Conservation (phyloP, 768 basidiomycete genomes). For the Boletus tylopilopsis region DNA sequence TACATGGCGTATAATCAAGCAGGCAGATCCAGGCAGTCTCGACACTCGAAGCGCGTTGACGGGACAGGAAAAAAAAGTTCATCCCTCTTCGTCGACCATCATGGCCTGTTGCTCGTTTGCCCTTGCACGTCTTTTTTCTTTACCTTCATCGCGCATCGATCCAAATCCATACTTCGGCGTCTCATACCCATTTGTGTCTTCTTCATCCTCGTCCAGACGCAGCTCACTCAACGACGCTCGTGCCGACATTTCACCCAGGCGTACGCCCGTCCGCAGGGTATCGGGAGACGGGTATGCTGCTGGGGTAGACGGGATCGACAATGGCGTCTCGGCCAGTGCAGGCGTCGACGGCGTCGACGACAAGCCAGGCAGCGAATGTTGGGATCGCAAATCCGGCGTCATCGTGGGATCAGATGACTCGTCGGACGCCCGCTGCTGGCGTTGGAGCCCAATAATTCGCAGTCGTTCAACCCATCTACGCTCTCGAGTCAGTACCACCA, state of each 20-base stretch:
- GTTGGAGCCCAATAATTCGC: slow-evolving; percentile 71
- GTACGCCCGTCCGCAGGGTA: slow-evolving; percentile 23
- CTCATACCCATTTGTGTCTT: slow-evolving; percentile 12
- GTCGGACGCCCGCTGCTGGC: slow-evolving; percentile 34
- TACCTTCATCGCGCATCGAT: slow-evolving; percentile 3
- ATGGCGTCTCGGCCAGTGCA: slow-evolving; percentile 23
- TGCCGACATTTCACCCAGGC: slow-evolving; percentile 24
- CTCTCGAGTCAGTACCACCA: not conserved
- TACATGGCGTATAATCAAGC: not conserved
- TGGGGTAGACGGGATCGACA: slow-evolving; percentile 30
- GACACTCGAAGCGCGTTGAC: not conserved
- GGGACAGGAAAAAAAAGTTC: not conserved
- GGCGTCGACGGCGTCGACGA: slow-evolving; percentile 31
- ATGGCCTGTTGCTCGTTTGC: slow-evolving; percentile 10
- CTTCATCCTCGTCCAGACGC: slow-evolving; percentile 21
- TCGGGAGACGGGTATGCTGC: slow-evolving; percentile 25
- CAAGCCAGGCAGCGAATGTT: slow-evolving; percentile 25
- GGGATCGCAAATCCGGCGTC: slow-evolving; percentile 7
- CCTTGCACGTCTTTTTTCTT: slow-evolving; percentile 2
- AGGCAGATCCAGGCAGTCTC: not conserved
- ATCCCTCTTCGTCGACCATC: slow-evolving; percentile 18
- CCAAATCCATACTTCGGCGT: slow-evolving; percentile 19
- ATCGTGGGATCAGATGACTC: slow-evolving; percentile 12
- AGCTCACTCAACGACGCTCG: slow-evolving; percentile 31
- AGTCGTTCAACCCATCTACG: slow-evolving; percentile 80